phyloP scores from a whole-genome alignment of 768 basidiomycete genomes.

The Podaxis rugospora region DNA sequence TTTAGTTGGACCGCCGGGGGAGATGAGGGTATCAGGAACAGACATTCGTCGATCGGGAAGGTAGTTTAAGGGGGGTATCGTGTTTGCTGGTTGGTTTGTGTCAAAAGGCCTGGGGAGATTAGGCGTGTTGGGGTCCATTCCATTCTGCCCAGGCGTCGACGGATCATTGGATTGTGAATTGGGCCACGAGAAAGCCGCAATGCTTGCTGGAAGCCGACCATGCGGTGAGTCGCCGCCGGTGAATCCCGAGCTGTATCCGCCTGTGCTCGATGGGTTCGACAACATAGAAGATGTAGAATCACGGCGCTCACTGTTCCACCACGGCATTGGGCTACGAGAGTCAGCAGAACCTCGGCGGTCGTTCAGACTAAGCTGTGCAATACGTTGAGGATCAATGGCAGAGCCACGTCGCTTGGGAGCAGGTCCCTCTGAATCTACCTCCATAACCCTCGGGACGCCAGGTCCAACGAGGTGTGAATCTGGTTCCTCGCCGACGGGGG shows the following conservation, averaged over 20 bases:
- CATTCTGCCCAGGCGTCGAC: conserved; percentile 38
- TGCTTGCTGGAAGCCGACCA: conserved; percentile 55
- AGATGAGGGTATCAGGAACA: conserved; percentile 53
- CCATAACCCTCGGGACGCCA: conserved; percentile 58
- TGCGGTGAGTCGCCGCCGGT: conserved; percentile 53
- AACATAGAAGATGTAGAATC: conserved; percentile 72
- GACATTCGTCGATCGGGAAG: conserved; percentile 73
- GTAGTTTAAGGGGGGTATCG: conserved; percentile 58
- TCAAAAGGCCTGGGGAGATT: conserved; percentile 41
- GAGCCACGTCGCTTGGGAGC: conserved; percentile 83
- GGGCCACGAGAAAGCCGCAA: conserved; percentile 74
- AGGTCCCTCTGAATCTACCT: conserved; percentile 57
- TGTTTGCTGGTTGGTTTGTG: conserved; percentile 38
- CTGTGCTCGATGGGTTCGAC: conserved; percentile 52
- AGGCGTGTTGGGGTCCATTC: conserved; percentile 36
- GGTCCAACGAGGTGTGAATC: conserved; percentile 67
- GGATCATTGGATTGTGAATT: conserved; percentile 31
- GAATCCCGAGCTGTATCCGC: conserved; percentile 51
- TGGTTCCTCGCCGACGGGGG: conserved; percentile 56
- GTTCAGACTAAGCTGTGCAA: conserved; percentile 71
- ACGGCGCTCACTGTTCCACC: conserved; percentile 65
- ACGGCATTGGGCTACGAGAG: conserved; percentile 41
- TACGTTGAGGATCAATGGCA: conserved; percentile 70
- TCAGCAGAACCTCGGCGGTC: conserved; percentile 79
- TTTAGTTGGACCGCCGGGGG: conserved; percentile 39